Evolutionary conservation across 768 basidiomycete species (phyloP).

Genomic region (Cantharellus anzutake): DNA sequence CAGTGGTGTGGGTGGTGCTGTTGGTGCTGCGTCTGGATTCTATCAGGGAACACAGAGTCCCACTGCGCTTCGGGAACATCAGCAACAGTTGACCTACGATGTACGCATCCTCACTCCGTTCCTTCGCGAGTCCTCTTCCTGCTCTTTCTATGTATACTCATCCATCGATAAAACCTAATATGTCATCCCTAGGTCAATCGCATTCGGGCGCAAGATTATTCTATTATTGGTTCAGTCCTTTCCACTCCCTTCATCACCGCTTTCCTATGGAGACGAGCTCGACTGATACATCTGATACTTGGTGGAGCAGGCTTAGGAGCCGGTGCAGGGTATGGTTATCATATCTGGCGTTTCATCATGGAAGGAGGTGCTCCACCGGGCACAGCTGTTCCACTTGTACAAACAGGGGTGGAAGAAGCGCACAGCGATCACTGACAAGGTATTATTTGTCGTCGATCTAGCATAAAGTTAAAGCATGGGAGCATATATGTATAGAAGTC

Average conservation of each 20-base stretch:
- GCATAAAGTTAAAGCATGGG: too few relatives aligned
- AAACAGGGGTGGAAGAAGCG: too few relatives aligned
- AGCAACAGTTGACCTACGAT: slow-evolving; percentile 37
- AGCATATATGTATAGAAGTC: too few relatives aligned
- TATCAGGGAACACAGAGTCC: neutral
- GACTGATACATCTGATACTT: slow-evolving; percentile 24
- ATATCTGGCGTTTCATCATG: neutral
- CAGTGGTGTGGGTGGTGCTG: slow-evolving; percentile 33
- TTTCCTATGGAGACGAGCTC: slow-evolving; percentile 52
- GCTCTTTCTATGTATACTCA: slow-evolving; percentile 1
- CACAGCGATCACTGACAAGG: too few relatives aligned
- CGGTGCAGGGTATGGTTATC: slow-evolving; percentile 1
- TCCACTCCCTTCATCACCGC: slow-evolving; percentile 46
- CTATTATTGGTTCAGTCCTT: slow-evolving; percentile 52
- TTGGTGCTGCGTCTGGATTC: neutral
- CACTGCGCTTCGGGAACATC: slow-evolving; percentile 22
- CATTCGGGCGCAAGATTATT: slow-evolving; percentile 50
- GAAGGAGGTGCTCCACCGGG: too few relatives aligned
- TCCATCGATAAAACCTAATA: neutral
- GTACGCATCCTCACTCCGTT: slow-evolving; percentile 20
- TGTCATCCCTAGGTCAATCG: slow-evolving; percentile 29
- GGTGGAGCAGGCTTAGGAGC: slow-evolving; percentile 7
- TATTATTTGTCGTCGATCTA: too few relatives aligned
- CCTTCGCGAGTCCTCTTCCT: neutral
- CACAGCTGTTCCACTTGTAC: too few relatives aligned